Evolutionary conservation across 345 rosid genomes (phyloP).

Genomic region (Salix brachista): DNA sequence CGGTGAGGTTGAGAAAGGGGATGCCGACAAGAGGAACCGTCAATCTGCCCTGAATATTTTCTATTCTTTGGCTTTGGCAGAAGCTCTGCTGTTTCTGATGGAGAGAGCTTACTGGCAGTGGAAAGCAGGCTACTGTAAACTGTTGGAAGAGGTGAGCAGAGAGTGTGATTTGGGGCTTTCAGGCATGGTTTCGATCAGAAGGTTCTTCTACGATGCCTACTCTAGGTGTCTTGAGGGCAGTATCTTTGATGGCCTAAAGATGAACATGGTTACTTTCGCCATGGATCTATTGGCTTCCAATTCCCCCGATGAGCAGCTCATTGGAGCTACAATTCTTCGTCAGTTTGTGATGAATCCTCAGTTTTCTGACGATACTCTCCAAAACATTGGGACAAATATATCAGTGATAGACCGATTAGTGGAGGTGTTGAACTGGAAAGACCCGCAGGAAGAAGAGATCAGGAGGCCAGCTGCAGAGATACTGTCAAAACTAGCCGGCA

Average conservation of each 20-base stretch:
- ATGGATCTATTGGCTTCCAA: slow-evolving; percentile 67
- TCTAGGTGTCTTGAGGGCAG: slow-evolving; percentile 76
- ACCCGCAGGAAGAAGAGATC: slow-evolving; percentile 75
- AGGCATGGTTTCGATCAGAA: slow-evolving; percentile 56
- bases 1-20: slow-evolving; percentile 62
- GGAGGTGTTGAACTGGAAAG: slow-evolving; percentile 94
- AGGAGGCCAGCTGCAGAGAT: slow-evolving; percentile 72
- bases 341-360: slow-evolving; percentile 41
- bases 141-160: slow-evolving; percentile 63
- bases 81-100: slow-evolving; percentile 69
- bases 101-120: slow-evolving; percentile 88
- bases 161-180: slow-evolving; percentile 67
- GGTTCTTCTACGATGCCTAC: slow-evolving; percentile 88
- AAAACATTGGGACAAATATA: slow-evolving; percentile 70
- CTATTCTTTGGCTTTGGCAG: slow-evolving; percentile 76
- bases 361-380: slow-evolving; percentile 72
- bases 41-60: slow-evolving; percentile 63
- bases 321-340: slow-evolving; percentile 61
- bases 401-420: slow-evolving; percentile 64
- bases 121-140: slow-evolving; percentile 43
- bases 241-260: slow-evolving; percentile 80
- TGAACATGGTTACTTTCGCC: slow-evolving; percentile 78
- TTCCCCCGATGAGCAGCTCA: slow-evolving; percentile 82
- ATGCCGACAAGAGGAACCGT: slow-evolving; percentile 67
- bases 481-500: slow-evolving; percentile 63